phyloP scores from a whole-genome alignment of 2,329 filamentous ascomycete genomes.

The Fusarium hostae region DNA sequence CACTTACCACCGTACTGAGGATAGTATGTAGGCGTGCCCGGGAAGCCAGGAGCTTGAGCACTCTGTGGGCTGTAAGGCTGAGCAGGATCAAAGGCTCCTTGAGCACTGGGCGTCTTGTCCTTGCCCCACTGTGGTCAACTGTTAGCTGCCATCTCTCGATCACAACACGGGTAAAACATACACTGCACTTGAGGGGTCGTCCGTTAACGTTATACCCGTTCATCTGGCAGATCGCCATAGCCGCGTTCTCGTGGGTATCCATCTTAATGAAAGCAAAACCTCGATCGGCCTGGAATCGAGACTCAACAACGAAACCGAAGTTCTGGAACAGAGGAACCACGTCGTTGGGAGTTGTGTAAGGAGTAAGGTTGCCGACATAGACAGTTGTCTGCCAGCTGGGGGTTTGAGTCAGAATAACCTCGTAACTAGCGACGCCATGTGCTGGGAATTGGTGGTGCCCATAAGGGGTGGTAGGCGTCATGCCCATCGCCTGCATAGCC shows the following conservation, averaged over 20 bases:
- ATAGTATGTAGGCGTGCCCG: slow-evolving; percentile 87
- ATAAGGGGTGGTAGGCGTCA: slow-evolving; percentile 96
- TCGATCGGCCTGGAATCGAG: slow-evolving; percentile 96
- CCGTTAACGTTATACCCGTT: slow-evolving; percentile 99
- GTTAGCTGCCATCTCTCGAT: slow-evolving; percentile 19
- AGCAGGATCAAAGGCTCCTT: slow-evolving; percentile 80
- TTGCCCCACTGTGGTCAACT: slow-evolving; percentile 85
- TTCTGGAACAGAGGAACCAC: slow-evolving; percentile 98
- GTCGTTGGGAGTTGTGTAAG: slow-evolving; percentile 96
- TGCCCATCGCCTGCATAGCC: slow-evolving; percentile 96
- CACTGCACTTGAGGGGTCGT: slow-evolving; percentile 96
- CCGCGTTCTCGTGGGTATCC: slow-evolving; percentile 97
- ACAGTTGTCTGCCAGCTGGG: slow-evolving; percentile 98
- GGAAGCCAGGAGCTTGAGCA: slow-evolving; percentile 76
- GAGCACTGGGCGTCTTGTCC: slow-evolving; percentile 86
- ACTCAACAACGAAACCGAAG: slow-evolving; percentile 97
- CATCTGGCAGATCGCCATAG: slow-evolving; percentile 97
- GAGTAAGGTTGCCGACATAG: slow-evolving; percentile 97
- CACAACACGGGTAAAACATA: slow-evolving; percentile 65
- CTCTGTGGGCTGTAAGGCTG: slow-evolving; percentile 78
- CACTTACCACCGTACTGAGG: slow-evolving; percentile 88
- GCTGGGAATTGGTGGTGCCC: slow-evolving; percentile 98
- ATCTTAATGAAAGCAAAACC: slow-evolving; percentile 99
- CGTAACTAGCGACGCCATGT: slow-evolving; percentile 95
- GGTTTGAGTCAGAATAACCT: slow-evolving; percentile 95